phyloP scores from a whole-genome alignment of 257 asterid species.

The Asclepias syriaca region DNA sequence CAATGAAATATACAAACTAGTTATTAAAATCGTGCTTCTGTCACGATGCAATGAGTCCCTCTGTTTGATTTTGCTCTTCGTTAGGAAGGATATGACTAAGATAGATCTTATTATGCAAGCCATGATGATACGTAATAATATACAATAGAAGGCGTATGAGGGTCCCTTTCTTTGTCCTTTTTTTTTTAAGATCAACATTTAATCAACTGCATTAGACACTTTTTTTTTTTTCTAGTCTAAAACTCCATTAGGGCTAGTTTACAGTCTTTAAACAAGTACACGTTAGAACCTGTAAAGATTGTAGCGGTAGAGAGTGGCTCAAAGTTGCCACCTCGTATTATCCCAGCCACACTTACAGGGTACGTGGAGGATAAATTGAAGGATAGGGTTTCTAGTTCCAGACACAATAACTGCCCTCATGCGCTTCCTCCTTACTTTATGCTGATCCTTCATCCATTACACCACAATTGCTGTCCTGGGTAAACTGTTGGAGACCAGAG shows the following conservation, averaged over 20 bases:
- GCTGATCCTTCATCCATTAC: neutral
- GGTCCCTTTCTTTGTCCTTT: too few species aligned
- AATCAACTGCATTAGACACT: conserved; percentile 1
- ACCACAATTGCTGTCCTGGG: neutral
- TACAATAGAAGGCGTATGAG: too few species aligned
- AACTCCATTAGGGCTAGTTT: neutral
- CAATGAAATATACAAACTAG: neutral
- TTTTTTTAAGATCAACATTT: neutral
- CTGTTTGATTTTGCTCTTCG: neutral
- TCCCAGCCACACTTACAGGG: neutral
- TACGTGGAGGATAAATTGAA: neutral
- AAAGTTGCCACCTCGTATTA: neutral
- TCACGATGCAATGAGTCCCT: neutral
- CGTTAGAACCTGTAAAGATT: conserved; percentile 6
- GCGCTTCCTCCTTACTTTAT: conserved; percentile 4
- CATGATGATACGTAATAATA: too few species aligned
- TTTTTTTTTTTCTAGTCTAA: neutral
- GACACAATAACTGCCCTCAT: neutral
- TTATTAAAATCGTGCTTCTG: neutral
- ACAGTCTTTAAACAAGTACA: neutral
- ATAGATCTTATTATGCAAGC: too few species aligned
- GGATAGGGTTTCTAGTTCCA: neutral
- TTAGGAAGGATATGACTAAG: neutral
- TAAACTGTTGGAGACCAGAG: conserved; percentile 10
- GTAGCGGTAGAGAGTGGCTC: neutral